phyloP scores from a whole-genome alignment of 495 filamentous ascomycete genomes.

The Parmelia sp. region DNA sequence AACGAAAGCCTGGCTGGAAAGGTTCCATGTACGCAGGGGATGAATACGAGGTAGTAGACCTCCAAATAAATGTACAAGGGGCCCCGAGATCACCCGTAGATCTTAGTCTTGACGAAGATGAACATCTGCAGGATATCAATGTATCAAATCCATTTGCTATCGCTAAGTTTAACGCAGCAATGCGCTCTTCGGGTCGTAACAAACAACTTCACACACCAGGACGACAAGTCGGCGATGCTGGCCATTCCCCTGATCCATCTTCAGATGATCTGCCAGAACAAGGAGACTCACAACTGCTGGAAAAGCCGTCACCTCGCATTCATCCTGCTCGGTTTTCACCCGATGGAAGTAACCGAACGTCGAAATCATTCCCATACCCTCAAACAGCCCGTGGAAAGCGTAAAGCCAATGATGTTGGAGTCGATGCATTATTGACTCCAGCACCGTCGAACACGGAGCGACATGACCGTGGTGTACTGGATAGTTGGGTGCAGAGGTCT shows the following conservation, averaged over 20 bases:
- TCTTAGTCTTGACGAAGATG: conserved; percentile 21
- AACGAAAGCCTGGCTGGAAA: neutral
- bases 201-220: conserved; percentile 22
- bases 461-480: conserved; percentile 11
- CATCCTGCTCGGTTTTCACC: neutral
- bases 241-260: conserved; percentile 4
- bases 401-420: neutral
- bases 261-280: conserved; percentile 1
- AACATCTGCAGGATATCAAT: conserved; percentile 22
- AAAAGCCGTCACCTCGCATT: neutral
- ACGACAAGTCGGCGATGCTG: conserved; percentile 19
- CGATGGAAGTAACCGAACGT: conserved; percentile 10
- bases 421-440: neutral
- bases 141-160: conserved; percentile 55
- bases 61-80: neutral
- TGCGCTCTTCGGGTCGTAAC: conserved; percentile 15
- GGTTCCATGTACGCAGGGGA: conserved; percentile 15
- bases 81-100: conserved; percentile 1
- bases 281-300: neutral
- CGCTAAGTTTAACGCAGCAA: conserved; percentile 50
- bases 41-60: conserved; percentile 10
- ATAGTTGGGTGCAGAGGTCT: conserved; percentile 24
- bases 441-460: neutral
- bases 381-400: conserved; percentile 19
- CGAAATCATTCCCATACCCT: conserved; percentile 23